Base-by-base conservation (phyloP, 805 yeast genomes). In the Yamadazyma kitorensis region DNA sequence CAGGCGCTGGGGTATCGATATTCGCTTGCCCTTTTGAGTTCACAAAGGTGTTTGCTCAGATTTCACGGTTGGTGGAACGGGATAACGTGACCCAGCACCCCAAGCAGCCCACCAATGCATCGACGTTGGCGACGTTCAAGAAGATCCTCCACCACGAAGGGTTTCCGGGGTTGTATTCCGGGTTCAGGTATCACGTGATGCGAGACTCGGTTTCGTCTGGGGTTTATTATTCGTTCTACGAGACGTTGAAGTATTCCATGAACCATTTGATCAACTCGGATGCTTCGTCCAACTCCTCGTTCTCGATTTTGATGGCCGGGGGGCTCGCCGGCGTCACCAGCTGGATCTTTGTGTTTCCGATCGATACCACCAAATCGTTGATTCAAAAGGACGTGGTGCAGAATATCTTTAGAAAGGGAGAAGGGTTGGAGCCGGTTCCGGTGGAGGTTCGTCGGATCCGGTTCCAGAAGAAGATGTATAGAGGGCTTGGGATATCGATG, bases 1-100 rank as follows among this genome's bases (percentile, higher is more conserved):
- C 93, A 0, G 95, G 95, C 4, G 74, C 74, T 5, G 57, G 69
- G 2, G 78, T 83, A 10, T 71, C 86, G 3, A 22, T 71, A 5
- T 76, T 80, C 54, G 84, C 88, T 3, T 82, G 91, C 45, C 96
- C 96, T 2, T 86, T 86, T 53, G 96, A 86, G 55, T 76, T 85
- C 58, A 79, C 91, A 30, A 87, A 86, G 55, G 68, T 86, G 6
- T 85, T 82, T 41, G 82, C 91, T 23, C 95, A 86, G 55, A 74
- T 86, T 24, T 80, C 70, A n/a, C 46, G 66, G 15, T 49, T 77
- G 27, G 75, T 74, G 21, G 57, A 56, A 45, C 42, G 47, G 24
- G 34, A 39, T 19, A 34, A 27, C 18, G 33, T 30, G 15, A 34
- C n/a, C n/a, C n/a, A n/a, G n/a, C n/a, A n/a, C n/a, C n/a, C n/a